Base-by-base conservation (phyloP, 148 eudicot genomes). In the Fagopyrum homotropicum region DNA sequence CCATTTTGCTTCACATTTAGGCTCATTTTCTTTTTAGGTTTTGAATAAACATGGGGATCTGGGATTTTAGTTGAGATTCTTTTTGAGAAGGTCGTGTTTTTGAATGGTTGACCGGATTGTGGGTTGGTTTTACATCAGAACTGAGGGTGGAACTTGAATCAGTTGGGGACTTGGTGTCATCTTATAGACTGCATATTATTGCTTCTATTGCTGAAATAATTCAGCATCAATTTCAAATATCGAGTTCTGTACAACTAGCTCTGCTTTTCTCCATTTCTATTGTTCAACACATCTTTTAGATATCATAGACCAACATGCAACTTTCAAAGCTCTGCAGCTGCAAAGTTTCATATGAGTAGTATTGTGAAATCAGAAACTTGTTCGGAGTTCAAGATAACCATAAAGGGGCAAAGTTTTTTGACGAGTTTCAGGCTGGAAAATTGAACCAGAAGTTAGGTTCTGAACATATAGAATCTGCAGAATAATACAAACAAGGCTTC, bases 351-450 rank as follows among this genome's bases (percentile, higher is more conserved):
- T 45, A 63, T 26, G 69, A 35, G 10, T 10, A 63, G n/a, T 30
- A 26, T 29, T 63, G 44, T 63, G 44, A 12, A 15, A 63, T 63
- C 0, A 63, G 45, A 30, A 63, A 63, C 69, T 63, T 63, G 7
- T 29, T 63, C 40, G 9, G 16, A 29, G 30, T 63, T 30, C 11
- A 63, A 63, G 69, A 63, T 63, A 30, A 35, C n/a, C 69, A 63
- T 35, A 16, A 11, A 35, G 69, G 69, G 69, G 7, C 9, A 63
- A 12, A 26, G 12, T 10, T 35, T 30, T 4, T 2, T 29, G 35
- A 29, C 7, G n/a, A 30, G 44, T 63, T 63, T 63, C 15, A 63
- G 69, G 69, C 16, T 63, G 69, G 69, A 63, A 63, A 49, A 26
- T 22, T 30, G 16, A 63, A 10, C 45, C 4, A 5, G 60, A 55